Evolutionary conservation across 1,139 yeast genomes (phyloP).

Genomic region (Torulaspora pretoriensis): DNA sequence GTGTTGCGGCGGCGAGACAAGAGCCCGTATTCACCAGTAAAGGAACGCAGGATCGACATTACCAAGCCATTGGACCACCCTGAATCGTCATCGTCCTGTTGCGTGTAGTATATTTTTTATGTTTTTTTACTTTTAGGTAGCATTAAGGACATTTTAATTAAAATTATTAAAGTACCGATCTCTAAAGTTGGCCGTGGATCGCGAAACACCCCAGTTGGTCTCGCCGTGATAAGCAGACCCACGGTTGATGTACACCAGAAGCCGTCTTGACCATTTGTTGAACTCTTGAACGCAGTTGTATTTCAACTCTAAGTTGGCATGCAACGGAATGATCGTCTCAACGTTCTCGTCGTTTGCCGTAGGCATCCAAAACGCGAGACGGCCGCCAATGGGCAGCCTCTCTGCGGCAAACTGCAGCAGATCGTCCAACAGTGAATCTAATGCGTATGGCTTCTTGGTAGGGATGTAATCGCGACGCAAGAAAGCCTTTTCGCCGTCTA

Average conservation of each 20-base stretch:
- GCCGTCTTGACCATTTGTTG: constrained; percentile 86
- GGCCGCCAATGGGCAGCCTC: constrained; percentile 67
- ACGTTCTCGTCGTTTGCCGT: constrained; percentile 83
- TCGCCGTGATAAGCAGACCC: constrained; percentile 57
- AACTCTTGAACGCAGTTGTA: constrained; percentile 83
- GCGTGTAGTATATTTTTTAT: constrained; percentile 13
- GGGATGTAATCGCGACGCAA: constrained; percentile 80
- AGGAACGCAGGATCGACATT: constrained; percentile 6
- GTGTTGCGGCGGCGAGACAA: constrained; percentile 3
- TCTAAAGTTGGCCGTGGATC: constrained; percentile 54
- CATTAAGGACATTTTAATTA: constrained; percentile 25
- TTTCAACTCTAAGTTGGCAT: constrained; percentile 62
- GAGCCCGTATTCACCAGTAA: constrained; percentile 1
- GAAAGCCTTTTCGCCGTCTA: constrained; percentile 76
- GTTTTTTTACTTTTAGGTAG: constrained; percentile 2
- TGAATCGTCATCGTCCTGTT: constrained; percentile 15
- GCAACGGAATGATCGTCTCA: constrained; percentile 73
- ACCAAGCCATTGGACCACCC: constrained; percentile 9
- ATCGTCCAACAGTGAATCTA: constrained; percentile 73
- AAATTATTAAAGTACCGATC: constrained; percentile 76
- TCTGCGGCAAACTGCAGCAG: constrained; percentile 66
- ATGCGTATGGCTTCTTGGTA: constrained; percentile 85
- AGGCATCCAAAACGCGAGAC: constrained; percentile 97
- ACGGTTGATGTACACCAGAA: constrained; percentile 72
- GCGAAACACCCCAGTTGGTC: constrained; percentile 41